Conservation (phyloP, 768 basidiomycete genomes). For the Amanita exitialis region DNA sequence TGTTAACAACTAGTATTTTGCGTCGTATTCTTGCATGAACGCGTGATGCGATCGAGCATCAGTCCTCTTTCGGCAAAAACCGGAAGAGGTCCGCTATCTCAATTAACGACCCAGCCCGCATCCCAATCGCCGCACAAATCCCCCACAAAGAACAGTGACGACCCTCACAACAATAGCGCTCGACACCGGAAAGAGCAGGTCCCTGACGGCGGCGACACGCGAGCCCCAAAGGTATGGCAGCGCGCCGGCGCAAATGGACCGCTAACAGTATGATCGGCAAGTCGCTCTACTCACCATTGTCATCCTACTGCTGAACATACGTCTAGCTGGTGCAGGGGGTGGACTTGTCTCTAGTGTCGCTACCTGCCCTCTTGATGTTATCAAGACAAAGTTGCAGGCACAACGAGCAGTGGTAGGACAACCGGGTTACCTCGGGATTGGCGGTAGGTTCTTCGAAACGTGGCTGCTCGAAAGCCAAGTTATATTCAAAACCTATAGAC, state of each 20-base stretch:
- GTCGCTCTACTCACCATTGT: conserved; percentile 11
- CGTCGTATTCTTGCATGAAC: no score
- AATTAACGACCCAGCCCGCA: neutral
- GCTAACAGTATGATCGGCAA: conserved; percentile 77
- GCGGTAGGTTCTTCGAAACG: conserved; percentile 37
- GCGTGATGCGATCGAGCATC: no score
- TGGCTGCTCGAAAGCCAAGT: neutral
- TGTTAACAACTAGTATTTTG: neutral
- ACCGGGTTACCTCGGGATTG: conserved; percentile 65
- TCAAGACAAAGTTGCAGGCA: conserved; percentile 98
- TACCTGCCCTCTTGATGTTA: conserved; percentile 94
- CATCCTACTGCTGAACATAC: conserved; percentile 3
- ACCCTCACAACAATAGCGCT: conserved; percentile 6
- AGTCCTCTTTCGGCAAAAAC: neutral
- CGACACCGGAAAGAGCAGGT: neutral
- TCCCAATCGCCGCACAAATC: neutral
- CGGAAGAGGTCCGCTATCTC: neutral
- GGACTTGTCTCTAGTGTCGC: conserved; percentile 88
- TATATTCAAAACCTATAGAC: conserved; percentile 16
- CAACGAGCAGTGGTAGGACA: conserved; percentile 65
- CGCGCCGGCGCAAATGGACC: conserved; percentile 52
- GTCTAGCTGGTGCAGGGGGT: conserved; percentile 84
- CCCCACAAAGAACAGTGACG: conserved; percentile 7
- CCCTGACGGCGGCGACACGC: conserved; percentile 17
- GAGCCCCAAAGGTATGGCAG: conserved; percentile 64